Percentiles rank a stretch among this genome's conserved stretches.
phyloP scores from a whole-genome alignment of 1,139 yeast genomes.

The Pichia sp. region DNA sequence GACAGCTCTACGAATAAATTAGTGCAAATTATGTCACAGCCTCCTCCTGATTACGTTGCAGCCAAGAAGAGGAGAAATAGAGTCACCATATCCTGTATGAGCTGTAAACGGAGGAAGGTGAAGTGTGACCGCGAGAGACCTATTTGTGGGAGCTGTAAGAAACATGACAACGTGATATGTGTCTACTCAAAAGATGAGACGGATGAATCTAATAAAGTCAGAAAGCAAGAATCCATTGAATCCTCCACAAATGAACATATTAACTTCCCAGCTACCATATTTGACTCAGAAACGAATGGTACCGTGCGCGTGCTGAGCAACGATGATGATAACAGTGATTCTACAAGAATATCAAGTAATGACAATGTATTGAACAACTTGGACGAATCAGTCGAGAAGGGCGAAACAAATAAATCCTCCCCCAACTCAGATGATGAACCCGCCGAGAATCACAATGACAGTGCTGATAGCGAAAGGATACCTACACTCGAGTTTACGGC shows the following conservation, averaged over 20 bases:
- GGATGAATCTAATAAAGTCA: slow-evolving; percentile 10
- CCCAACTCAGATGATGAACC: no score
- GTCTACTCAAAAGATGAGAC: slow-evolving; percentile 16
- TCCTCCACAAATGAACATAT: not conserved
- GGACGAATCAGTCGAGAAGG: no score
- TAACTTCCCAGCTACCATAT: no score
- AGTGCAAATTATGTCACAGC: slow-evolving; percentile 18
- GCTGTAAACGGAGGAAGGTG: slow-evolving; percentile 25
- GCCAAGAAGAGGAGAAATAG: slow-evolving; percentile 24
- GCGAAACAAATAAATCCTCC: no score
- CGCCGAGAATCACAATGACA: not conserved
- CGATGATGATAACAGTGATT: no score
- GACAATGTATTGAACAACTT: no score
- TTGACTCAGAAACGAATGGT: no score
- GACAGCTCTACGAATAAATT: slow-evolving; percentile 15
- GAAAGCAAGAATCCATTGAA: slow-evolving; percentile 5
- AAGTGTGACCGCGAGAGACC: slow-evolving; percentile 48
- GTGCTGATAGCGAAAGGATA: not conserved
- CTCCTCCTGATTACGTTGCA: slow-evolving; percentile 13
- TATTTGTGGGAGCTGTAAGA: slow-evolving; percentile 41
- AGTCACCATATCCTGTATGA: slow-evolving; percentile 24
- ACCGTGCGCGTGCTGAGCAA: no score
- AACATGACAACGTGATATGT: slow-evolving; percentile 23
- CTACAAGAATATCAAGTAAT: no score
- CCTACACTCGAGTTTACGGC: slow-evolving; percentile 4